Evolutionary conservation across 768 basidiomycete genomes (phyloP), one percentile per base, ranked within the genome.

Genomic region (Termitomyces bulborhizus): DNA sequence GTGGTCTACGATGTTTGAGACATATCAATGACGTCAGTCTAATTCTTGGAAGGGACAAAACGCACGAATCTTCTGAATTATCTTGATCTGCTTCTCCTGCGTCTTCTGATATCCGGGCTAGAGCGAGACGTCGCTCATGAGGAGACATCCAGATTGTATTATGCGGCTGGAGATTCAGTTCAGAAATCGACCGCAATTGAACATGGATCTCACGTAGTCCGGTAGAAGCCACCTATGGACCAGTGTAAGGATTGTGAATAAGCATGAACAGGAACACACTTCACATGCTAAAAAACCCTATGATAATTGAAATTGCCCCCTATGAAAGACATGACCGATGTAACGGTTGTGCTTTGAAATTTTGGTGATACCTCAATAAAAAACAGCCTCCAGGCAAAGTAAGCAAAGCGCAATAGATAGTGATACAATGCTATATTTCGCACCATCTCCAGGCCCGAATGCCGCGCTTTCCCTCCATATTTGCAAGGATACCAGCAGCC

Each of bases 371-470:
- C 84, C 74, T 85, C 87, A 43, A 88, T 85, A 63, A 77, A 85
- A 65, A 89, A 89, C 37, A 88, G 60, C 86, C 85, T 83, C 56
- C 2, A 21, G 11, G 5, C 1, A 11, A 46, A 45, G 29, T 54
- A 8, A 48, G 21, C 6, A 5, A 9, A 40, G 15, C 16, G 26
- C 16, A 5, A 18, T 15, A 6, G 6, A 13, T 15, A n/a, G 8
- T 29, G 27, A 47, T 27, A 49, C n/a, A 9, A 18, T n/a, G 18
- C 15, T 44, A 4, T 11, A 21, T 26, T 12, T 54, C 72, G 56
- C 57, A 83, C 84, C 82, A 90, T 73, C 84, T 63, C 88, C 88
- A 90, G 9, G 84, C 86, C 29, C 82, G 65, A 41, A 86, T 82
- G 1, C 86, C 87, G 4, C 79, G 71, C 49, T 74, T 75, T 1